Evolutionary conservation across 805 yeast genomes (phyloP).

Genomic region (Schwanniomyces occidentalis): DNA sequence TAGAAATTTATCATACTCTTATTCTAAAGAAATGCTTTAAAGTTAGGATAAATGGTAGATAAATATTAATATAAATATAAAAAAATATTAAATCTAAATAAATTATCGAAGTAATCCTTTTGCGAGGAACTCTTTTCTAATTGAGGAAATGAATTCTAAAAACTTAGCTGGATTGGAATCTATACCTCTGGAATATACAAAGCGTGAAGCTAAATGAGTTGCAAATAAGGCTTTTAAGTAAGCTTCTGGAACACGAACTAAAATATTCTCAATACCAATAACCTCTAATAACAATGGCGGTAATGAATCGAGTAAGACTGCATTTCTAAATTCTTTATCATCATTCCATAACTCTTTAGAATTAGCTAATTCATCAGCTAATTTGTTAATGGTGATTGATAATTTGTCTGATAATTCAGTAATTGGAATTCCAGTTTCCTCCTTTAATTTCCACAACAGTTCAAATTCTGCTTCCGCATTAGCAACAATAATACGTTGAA

Average conservation of each 20-base stretch:
- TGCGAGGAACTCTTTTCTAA: constrained; percentile 47
- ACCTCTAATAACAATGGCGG: constrained; percentile 69
- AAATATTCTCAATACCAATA: constrained; percentile 65
- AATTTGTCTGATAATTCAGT: constrained; percentile 78
- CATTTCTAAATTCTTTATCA: constrained; percentile 74
- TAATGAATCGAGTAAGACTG: constrained; percentile 71
- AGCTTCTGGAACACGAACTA: constrained; percentile 80
- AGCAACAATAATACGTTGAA: constrained; percentile 68
- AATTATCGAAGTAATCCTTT: constrained; percentile 32
- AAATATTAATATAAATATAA: too few species aligned
- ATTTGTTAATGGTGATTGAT: constrained; percentile 78
- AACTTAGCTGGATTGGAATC: constrained; percentile 79
- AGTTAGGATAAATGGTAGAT: too few species aligned
- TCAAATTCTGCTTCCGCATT: constrained; percentile 88
- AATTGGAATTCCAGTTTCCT: constrained; percentile 60
- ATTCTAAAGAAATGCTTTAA: too few species aligned
- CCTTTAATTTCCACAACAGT: constrained; percentile 78
- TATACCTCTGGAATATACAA: constrained; percentile 79
- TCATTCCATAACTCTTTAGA: constrained; percentile 83
- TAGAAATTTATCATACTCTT: too few species aligned
- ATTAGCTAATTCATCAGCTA: constrained; percentile 81
- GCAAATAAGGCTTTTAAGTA: constrained; percentile 89
- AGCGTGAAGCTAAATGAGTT: constrained; percentile 78
- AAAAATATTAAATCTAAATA: too few species aligned
- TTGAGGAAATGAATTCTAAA: constrained; percentile 63